Evolutionary conservation across 2,329 filamentous ascomycete species (phyloP), one percentile per base, ranked within the genome.

Genomic region (Sporothrix schenckii): DNA sequence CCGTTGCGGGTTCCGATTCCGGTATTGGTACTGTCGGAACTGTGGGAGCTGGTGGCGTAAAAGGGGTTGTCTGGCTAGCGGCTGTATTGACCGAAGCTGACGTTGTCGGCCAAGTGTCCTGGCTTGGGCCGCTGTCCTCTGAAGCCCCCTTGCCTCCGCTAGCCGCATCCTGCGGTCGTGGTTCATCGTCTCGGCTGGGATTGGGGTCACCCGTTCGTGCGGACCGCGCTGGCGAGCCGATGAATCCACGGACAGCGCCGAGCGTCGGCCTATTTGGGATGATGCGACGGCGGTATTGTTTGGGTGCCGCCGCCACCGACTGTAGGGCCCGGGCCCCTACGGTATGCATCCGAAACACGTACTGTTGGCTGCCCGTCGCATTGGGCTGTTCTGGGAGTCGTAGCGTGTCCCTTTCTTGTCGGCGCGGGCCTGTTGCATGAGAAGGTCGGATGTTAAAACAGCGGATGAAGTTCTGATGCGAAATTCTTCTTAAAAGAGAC

Each of bases 301-400:
- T 53, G 13, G 71, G 44, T 27, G 60, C 69, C 27, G 69, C 53
- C 56, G 71, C 70, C 63, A 61, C 73, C 70, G 72, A 69, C 65
- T 71, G 74, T 71, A 76, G 74, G 74, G 73, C 76, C 68, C 73
- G 73, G 56, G 72, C 72, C 75, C 75, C 72, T 71, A 73, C 72
- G 60, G 68, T 63, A 75, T 76, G 74, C 76, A 77, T 77, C 74
- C 74, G 74, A 69, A 74, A 65, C 52, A 30, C 56, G 52, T 54
- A 2, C 61, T 39, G 24, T 56, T n/a, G 44, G 41, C 13, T 30
- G 14, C 61, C 68, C 66, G 70, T 65, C 39, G 69, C 69, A 66
- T 65, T 66, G 54, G 61, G 67, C 13, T 34, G 30, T 39, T 1
- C 5, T 39, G 21, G 68, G n/a, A 39, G 56, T 24, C 14, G 24